Base-by-base conservation (phyloP, 139 green algal genomes). In the Coccomyxa sp. region DNA sequence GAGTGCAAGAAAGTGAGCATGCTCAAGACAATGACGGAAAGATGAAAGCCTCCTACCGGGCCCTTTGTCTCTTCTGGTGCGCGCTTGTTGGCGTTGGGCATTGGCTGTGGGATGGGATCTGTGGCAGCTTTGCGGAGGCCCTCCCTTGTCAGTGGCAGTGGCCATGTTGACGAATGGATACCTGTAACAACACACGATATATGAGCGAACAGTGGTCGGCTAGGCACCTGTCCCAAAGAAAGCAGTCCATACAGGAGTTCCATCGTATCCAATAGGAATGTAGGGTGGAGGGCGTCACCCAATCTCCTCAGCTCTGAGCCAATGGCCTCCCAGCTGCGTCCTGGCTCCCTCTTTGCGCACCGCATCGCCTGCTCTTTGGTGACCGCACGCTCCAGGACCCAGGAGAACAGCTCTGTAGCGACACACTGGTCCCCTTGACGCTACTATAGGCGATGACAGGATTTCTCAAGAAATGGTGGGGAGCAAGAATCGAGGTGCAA, bases 291-390 rank as follows among this genome's bases (percentile, higher is more conserved):
- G 31, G 76, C 77, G 84, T 82, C 63, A 85, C 92, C 92, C 10
- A 97, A 82, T 58, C 84, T 84, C 13, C 83, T 68, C 18, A 97
- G 87, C 88, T 93, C 89, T 13, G 86, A 80, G 25, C 89, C 87
- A 13, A 96, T 79, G 15, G 91, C 89, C 88, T 97, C 92, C 94
- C 94, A 97, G 88, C 90, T 94, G 79, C 94, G 85, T 0, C 94
- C 94, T 12, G 94, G 94, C 83, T 93, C 88, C 4, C 94, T 88
- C 27, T 92, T 91, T 23, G 94, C 94, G 79, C 92, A 95, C 18
- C 81, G 82, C 85, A 93, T 91, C 17, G 89, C 89, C 67, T 93
- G 59, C 9, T 94, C 91, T 28, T 88, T 76, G 4, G 89, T 92
- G 63, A 97, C 86, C 1, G 38, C 25, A 4, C 84, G 82, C 28